Base-by-base conservation (phyloP, 139 green algal species). In the Ettlia oleoabundans region DNA sequence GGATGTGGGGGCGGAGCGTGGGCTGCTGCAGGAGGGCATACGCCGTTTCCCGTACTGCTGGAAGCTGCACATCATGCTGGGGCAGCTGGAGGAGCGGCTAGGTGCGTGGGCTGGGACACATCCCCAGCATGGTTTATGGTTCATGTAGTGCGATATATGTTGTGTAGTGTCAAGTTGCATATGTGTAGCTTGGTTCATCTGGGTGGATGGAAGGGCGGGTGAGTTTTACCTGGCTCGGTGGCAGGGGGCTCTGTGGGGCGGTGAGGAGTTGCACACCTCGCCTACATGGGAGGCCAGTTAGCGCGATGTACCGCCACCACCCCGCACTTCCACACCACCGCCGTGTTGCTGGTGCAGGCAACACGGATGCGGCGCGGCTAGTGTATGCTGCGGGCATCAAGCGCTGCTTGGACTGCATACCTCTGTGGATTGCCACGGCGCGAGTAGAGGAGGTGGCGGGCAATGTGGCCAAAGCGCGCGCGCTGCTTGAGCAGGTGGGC, bases 61-160 rank as follows among this genome's bases (percentile, higher is more conserved):
- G 76, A 99, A 99, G 93, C 86, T 98, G 65, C 96, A 94, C 88
- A 82, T 98, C 18, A 99, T 99, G 96, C 73, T 96, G 58, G 96
- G 93, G 10, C 96, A 98, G 91, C 88, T 98, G 86, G 94, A 98
- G 84, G 90, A 94, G 87, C 83, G 90, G 64, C 26, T 76, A n/a
- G 91, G 91, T 35, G 76, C 76, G 65, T 5, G 26, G 38, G 47
- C 21, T 26, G 28, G 32, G 32, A 21, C 22, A n/a, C n/a, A n/a
- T n/a, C n/a, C n/a, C n/a, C n/a, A n/a, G n/a, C n/a, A n/a, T n/a
- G n/a, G n/a, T n/a, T n/a, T n/a, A n/a, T n/a, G n/a, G n/a, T n/a
- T n/a, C n/a, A n/a, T n/a, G n/a, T n/a, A n/a, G n/a, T n/a, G n/a
- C n/a, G n/a, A n/a, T n/a, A n/a, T n/a, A n/a, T n/a, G n/a, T n/a